These are phyloP conservation scores for Carallia pectinifolia DNA, from an alignment of 345 rosid genomes.

Conservation along the genomic window DNA sequence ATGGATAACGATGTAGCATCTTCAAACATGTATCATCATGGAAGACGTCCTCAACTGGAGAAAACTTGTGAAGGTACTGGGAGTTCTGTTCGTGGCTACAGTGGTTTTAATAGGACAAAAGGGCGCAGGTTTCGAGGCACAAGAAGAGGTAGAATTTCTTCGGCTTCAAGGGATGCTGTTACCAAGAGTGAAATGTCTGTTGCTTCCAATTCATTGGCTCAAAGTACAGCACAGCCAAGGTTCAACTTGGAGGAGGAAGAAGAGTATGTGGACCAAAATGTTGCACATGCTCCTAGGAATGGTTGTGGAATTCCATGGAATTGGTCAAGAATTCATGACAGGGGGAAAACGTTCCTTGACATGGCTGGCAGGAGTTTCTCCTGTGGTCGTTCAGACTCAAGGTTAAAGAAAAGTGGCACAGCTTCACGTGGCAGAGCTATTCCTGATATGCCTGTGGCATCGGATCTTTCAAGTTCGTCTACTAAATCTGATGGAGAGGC, in stretches of 20 bases:
- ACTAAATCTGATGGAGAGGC: conserved; percentile 54
- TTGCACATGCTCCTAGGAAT: conserved; percentile 64
- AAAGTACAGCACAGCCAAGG: conserved; percentile 37
- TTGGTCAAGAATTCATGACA: conserved; percentile 93
- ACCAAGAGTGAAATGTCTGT: conserved; percentile 70
- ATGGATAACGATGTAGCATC: conserved; percentile 70
- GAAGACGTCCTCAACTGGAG: conserved; percentile 33
- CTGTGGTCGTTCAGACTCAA: conserved; percentile 81
- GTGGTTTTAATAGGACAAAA: conserved; percentile 45
- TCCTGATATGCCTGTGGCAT: conserved; percentile 55
- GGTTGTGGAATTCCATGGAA: conserved; percentile 97
- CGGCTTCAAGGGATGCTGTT: conserved; percentile 48
- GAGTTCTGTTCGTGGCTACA: conserved; percentile 35
- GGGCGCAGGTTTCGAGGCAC: conserved; percentile 66
- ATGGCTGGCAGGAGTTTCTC: conserved; percentile 94
- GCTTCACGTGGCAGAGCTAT: conserved; percentile 51
- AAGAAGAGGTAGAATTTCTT: conserved; percentile 46
- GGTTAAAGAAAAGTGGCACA: conserved; percentile 50
- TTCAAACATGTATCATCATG: conserved; percentile 44
- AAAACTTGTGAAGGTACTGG: conserved; percentile 35
- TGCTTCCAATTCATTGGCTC: conserved; percentile 70
- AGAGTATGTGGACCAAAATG: conserved; percentile 47
- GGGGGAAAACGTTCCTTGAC: conserved; percentile 80
- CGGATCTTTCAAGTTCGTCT: conserved; percentile 60
- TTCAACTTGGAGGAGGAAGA: conserved; percentile 43